These are phyloP conservation scores for Gomphus bonarii DNA, from an alignment of 1,284 basidiomycete species.

Conservation along the genomic window DNA sequence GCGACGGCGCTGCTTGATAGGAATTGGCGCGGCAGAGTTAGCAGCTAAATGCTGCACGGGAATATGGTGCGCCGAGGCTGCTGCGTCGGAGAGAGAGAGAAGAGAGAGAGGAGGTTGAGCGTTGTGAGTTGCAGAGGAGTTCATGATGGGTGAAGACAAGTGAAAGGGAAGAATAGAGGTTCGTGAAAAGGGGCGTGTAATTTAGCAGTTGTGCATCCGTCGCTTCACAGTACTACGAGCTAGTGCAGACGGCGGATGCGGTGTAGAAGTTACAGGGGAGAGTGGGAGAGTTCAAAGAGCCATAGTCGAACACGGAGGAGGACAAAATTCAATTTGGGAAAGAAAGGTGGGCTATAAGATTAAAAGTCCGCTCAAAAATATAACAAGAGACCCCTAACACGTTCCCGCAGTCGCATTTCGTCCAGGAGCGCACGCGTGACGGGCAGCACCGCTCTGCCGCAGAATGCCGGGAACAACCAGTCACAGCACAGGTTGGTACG, in stretches of 20 bases:
- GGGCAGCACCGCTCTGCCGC: not conserved
- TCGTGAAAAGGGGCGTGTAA: conserved; percentile 1
- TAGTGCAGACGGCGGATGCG: not conserved
- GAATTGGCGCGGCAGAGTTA: conserved; percentile 2
- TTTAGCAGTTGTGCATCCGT: not conserved
- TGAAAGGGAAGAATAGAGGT: not conserved
- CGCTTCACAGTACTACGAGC: not conserved
- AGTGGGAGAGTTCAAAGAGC: not conserved
- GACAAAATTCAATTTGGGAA: not conserved
- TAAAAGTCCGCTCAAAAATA: not conserved
- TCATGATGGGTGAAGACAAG: not conserved
- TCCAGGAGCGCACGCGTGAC: not conserved
- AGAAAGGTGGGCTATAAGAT: not conserved
- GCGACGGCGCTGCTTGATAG: conserved; percentile 10
- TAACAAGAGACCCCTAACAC: not conserved
- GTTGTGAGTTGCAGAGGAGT: not conserved
- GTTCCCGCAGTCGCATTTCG: not conserved
- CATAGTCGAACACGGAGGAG: not conserved
- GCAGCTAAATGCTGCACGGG: not conserved
- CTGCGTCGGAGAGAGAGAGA: not conserved
- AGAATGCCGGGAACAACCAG: too few species aligned
- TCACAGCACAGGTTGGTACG: too few species aligned
- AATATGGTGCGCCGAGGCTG: not conserved
- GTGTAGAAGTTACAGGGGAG: not conserved
- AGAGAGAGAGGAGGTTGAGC: not conserved